These are phyloP conservation scores for Fremontodendron californicum DNA, from an alignment of 345 rosid genomes.

Conservation along the genomic window DNA sequence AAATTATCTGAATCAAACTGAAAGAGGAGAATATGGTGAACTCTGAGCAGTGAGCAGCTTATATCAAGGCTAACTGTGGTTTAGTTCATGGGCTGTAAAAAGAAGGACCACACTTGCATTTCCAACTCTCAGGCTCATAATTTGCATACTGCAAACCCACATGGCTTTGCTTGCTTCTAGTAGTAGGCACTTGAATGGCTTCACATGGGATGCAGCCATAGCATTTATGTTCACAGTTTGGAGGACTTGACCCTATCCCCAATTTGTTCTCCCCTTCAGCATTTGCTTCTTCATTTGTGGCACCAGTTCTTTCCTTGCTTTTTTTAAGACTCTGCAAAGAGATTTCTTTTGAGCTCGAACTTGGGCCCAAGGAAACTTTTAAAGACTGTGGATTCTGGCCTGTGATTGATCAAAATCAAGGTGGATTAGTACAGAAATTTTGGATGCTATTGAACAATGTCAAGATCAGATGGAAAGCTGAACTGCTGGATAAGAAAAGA, in stretches of 20 bases:
- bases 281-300: conserved; percentile 10
- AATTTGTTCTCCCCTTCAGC: conserved; percentile 25
- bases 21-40: neutral
- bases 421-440: neutral
- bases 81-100: conserved; percentile 43
- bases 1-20: neutral
- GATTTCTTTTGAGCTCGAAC: neutral
- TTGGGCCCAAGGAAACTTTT: neutral
- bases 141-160: conserved; percentile 53
- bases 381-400: neutral
- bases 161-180: conserved; percentile 25
- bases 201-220: conserved; percentile 74
- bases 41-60: neutral
- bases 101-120: conserved; percentile 75
- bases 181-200: conserved; percentile 72
- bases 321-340: conserved; percentile 17
- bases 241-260: conserved; percentile 71
- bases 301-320: neutral
- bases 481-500: neutral
- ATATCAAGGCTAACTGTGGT: neutral
- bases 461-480: neutral
- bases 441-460: neutral
- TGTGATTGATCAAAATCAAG: neutral
- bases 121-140: conserved; percentile 87
- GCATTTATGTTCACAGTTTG: conserved; percentile 73